phyloP scores from a whole-genome alignment of 257 asterid species.

The Primulina eburnea region DNA sequence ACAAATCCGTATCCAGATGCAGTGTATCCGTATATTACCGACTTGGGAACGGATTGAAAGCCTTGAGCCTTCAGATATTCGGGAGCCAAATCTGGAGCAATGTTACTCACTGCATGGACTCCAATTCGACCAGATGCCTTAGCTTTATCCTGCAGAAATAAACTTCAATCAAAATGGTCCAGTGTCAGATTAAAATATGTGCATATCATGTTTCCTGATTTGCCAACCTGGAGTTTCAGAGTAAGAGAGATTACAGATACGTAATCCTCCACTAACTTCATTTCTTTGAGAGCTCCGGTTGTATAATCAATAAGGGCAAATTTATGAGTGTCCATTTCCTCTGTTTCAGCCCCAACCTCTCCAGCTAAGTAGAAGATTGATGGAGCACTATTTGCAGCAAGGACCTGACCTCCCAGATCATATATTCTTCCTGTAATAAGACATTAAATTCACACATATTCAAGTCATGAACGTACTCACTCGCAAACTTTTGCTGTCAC shows the following conservation, averaged over 20 bases:
- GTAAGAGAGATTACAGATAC: conserved; percentile 58
- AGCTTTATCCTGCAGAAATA: conserved; percentile 58
- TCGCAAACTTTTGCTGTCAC: background rate
- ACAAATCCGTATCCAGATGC: conserved; percentile 87
- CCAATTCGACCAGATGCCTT: conserved; percentile 62
- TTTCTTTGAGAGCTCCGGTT: conserved; percentile 41
- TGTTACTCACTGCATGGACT: conserved; percentile 60
- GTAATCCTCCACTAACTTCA: conserved; percentile 52
- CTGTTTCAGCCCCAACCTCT: conserved; percentile 47
- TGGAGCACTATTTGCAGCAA: conserved; percentile 58
- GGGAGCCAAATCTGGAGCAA: conserved; percentile 67
- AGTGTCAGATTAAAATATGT: background rate
- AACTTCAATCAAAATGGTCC: background rate
- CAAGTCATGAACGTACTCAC: too few species aligned
- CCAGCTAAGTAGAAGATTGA: conserved; percentile 45
- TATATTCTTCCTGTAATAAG: conserved; percentile 39
- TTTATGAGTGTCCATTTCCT: conserved; percentile 57
- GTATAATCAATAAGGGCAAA: conserved; percentile 46
- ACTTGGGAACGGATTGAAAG: conserved; percentile 58
- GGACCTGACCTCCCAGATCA: conserved; percentile 62
- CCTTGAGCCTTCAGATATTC: conserved; percentile 58
- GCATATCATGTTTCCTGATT: background rate
- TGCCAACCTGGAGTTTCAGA: conserved; percentile 47
- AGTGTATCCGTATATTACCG: conserved; percentile 75
- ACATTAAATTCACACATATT: background rate